phyloP scores from a whole-genome alignment of 2,329 filamentous ascomycete genomes.

The Pestalotiopsis sp. region DNA sequence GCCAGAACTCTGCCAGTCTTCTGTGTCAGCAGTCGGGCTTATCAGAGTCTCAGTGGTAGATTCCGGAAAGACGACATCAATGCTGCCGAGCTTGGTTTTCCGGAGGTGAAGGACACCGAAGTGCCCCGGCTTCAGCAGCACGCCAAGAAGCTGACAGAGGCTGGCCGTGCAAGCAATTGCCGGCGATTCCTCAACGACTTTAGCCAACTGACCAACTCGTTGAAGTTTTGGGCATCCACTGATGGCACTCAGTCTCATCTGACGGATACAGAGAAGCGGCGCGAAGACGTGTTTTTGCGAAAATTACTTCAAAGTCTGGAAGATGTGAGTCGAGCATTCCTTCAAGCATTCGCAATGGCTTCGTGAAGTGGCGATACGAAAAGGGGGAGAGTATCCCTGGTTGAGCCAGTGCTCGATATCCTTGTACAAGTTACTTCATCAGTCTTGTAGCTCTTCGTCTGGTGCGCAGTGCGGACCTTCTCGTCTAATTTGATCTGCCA shows the following conservation, averaged over 20 bases:
- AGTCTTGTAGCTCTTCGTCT: no score
- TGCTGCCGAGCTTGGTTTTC: conserved; percentile 44
- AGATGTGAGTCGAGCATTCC: not conserved
- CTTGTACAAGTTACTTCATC: no score
- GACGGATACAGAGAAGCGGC: not conserved
- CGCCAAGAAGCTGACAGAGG: conserved; percentile 56
- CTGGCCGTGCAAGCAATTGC: conserved; percentile 35
- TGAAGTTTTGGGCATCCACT: conserved; percentile 31
- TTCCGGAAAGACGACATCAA: conserved; percentile 48
- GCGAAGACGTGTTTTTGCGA: not conserved
- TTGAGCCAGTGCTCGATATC: not conserved
- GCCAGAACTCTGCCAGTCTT: conserved; percentile 60
- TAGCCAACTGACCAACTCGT: conserved; percentile 40
- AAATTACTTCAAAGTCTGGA: not conserved
- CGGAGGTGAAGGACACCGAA: conserved; percentile 53
- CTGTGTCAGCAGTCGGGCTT: conserved; percentile 64
- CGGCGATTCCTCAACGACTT: conserved; percentile 52
- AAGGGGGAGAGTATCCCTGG: not conserved
- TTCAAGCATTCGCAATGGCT: not conserved
- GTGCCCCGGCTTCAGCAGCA: conserved; percentile 59
- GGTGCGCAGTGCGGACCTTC: no score
- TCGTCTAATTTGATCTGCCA: no score
- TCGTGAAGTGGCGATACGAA: not conserved
- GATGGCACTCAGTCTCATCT: not conserved
- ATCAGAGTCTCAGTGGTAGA: conserved; percentile 60